phyloP scores from a whole-genome alignment of 352 stramenopile genomes.

The Globisporangium nodosum region DNA sequence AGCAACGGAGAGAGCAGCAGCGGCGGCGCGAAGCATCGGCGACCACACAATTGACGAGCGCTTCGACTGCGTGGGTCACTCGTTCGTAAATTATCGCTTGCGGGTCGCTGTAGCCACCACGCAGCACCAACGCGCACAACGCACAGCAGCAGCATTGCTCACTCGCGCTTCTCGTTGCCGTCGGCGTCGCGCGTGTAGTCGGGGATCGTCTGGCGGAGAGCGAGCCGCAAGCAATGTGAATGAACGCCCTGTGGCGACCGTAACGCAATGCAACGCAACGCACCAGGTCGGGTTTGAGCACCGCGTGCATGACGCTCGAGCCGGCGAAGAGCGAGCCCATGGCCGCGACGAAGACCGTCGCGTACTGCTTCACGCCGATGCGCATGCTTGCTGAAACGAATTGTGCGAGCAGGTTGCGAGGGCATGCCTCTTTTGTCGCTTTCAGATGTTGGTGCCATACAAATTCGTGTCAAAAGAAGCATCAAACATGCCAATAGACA shows the following conservation, averaged over 20 bases:
- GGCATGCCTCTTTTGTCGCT: too few relatives aligned
- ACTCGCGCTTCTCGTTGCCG: slow-evolving; percentile 12
- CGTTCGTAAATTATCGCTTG: not conserved
- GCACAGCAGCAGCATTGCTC: not conserved
- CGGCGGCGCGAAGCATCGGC: slow-evolving; percentile 1
- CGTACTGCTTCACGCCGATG: slow-evolving; percentile 70
- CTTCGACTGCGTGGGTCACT: not conserved
- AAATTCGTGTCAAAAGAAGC: not conserved
- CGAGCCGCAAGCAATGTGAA: not conserved
- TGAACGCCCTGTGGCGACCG: not conserved
- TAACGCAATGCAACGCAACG: slow-evolving; percentile 7
- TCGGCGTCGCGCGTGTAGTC: slow-evolving; percentile 13
- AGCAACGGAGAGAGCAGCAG: slow-evolving; percentile 38
- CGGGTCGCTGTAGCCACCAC: not conserved
- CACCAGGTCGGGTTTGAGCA: slow-evolving; percentile 81
- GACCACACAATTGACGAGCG: not conserved
- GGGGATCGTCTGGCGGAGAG: slow-evolving; percentile 3
- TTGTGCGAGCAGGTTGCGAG: too few relatives aligned
- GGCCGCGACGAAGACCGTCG: slow-evolving; percentile 58
- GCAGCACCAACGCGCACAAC: not conserved
- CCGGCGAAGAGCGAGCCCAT: slow-evolving; percentile 80
- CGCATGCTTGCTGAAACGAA: slow-evolving; percentile 28
- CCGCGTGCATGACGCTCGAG: slow-evolving; percentile 76
- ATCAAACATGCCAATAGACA: too few relatives aligned
- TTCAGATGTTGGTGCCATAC: not conserved